phyloP scores from a whole-genome alignment of 495 filamentous ascomycete genomes.

The Alectoria sarmentosa region DNA sequence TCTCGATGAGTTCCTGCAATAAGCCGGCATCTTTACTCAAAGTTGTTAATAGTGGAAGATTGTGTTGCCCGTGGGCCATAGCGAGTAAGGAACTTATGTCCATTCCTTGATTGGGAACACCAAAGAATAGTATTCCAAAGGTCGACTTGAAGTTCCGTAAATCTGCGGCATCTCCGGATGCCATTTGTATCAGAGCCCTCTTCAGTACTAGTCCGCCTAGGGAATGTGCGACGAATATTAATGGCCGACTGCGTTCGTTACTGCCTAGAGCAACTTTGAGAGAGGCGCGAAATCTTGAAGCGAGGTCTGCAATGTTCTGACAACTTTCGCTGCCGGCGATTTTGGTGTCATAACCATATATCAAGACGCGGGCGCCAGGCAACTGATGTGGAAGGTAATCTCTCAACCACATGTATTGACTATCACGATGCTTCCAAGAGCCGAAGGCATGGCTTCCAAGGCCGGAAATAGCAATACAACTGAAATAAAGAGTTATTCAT shows the following conservation, averaged over 20 bases:
- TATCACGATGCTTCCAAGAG: neutral
- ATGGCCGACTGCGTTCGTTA: no score
- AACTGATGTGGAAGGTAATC: neutral
- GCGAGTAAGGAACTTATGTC: neutral
- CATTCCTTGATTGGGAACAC: neutral
- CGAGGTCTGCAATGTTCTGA: neutral
- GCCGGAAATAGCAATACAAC: neutral
- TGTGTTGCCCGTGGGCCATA: neutral
- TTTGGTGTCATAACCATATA: slow-evolving; percentile 6
- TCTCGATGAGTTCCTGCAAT: no score
- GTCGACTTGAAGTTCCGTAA: neutral
- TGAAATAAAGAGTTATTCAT: neutral
- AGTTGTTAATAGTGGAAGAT: neutral
- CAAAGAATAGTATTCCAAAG: neutral
- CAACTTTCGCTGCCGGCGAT: neutral
- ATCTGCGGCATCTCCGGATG: neutral
- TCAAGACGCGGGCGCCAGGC: neutral
- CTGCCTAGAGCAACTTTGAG: neutral
- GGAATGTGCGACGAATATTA: neutral
- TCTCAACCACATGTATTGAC: neutral
- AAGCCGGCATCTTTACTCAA: no score
- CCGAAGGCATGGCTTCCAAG: neutral
- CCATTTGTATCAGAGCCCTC: neutral
- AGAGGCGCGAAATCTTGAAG: neutral
- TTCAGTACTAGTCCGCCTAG: neutral